These are phyloP conservation scores for Solanum arcanum DNA, from an alignment of 257 asterid species.

Conservation along the genomic window DNA sequence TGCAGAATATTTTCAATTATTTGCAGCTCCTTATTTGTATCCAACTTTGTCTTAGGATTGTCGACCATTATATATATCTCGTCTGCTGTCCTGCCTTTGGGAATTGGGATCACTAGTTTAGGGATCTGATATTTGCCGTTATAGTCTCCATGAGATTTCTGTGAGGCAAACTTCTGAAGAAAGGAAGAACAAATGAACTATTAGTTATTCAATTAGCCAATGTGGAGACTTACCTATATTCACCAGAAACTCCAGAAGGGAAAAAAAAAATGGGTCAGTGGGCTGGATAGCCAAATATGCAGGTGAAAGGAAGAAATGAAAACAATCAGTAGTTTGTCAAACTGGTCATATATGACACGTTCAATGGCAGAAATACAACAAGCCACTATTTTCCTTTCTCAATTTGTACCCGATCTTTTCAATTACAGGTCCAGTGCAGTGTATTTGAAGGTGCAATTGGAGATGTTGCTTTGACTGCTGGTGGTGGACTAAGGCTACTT, in stretches of 20 bases:
- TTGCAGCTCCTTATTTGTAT: neutral
- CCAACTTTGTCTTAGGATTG: neutral
- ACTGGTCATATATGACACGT: neutral
- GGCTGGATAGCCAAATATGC: neutral
- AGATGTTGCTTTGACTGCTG: conserved; percentile 78
- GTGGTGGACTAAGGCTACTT: conserved; percentile 85
- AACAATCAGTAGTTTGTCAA: neutral
- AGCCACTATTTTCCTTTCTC: neutral
- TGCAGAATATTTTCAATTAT: neutral
- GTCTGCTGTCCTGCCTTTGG: neutral
- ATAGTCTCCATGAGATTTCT: neutral
- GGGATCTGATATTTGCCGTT: neutral
- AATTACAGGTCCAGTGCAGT: conserved; percentile 75
- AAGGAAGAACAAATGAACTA: neutral
- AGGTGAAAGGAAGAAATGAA: neutral
- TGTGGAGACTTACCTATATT: neutral
- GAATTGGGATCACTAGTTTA: neutral
- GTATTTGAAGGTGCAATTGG: conserved; percentile 88
- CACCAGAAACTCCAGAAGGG: neutral
- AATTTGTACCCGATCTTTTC: neutral
- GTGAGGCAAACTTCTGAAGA: neutral
- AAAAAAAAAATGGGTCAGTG: neutral
- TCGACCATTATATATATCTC: neutral
- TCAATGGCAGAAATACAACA: neutral
- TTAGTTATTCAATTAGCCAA: neutral